Evolutionary conservation across 2,329 filamentous ascomycete genomes (phyloP).

Genomic region (Cercospora sp.): DNA sequence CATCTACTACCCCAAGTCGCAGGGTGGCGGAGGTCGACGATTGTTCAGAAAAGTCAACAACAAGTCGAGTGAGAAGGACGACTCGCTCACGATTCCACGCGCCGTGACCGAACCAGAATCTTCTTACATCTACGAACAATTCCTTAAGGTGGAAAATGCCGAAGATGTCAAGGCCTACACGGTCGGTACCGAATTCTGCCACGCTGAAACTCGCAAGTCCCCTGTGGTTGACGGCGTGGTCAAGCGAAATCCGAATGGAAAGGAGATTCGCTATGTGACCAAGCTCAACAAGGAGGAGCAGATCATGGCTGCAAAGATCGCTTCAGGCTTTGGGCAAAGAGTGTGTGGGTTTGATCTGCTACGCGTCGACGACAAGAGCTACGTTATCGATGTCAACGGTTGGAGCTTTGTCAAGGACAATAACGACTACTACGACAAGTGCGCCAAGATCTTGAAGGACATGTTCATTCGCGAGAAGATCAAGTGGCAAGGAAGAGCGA

Average conservation of each 20-base stretch:
- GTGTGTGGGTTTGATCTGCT: slow-evolving; percentile 96
- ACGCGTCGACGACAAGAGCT: slow-evolving; percentile 84
- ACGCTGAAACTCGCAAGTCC: slow-evolving; percentile 95
- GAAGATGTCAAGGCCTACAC: slow-evolving; percentile 99
- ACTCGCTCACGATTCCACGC: slow-evolving; percentile 71
- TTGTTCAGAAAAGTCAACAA: slow-evolving; percentile 97
- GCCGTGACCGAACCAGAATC: slow-evolving; percentile 76
- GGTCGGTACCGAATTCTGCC: slow-evolving; percentile 87
- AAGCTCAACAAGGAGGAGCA: slow-evolving; percentile 77
- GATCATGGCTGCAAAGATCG: slow-evolving; percentile 84
- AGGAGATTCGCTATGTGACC: slow-evolving; percentile 94
- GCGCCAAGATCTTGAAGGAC: slow-evolving; percentile 78
- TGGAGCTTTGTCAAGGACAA: slow-evolving; percentile 99
- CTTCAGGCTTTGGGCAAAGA: slow-evolving; percentile 85
- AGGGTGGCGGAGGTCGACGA: slow-evolving; percentile 84
- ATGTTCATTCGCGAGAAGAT: slow-evolving; percentile 82
- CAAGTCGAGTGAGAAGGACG: slow-evolving; percentile 94
- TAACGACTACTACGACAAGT: slow-evolving; percentile 95
- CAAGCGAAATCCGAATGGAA: slow-evolving; percentile 92
- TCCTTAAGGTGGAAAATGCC: slow-evolving; percentile 92
- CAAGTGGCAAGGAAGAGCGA: slow-evolving; percentile 50
- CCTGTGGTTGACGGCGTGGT: slow-evolving; percentile 96
- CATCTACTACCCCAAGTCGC: slow-evolving; percentile 88
- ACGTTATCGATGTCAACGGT: slow-evolving; percentile 97
- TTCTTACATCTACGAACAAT: slow-evolving; percentile 97